phyloP scores from a whole-genome alignment of 2,329 filamentous ascomycete genomes.

The Ophiostoma pallidulum region DNA sequence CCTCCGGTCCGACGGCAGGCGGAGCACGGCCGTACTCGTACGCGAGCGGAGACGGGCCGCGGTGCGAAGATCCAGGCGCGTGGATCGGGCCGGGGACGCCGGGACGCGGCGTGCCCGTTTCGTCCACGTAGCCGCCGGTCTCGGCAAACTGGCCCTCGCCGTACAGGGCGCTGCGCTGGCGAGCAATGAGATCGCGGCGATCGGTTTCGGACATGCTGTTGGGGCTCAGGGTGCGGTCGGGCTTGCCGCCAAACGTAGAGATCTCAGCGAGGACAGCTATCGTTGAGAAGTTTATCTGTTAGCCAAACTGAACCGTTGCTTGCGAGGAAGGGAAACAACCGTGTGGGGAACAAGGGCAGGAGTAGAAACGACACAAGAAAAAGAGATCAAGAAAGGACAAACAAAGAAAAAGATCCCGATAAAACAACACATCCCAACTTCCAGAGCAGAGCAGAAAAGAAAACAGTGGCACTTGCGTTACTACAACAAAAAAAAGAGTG shows the following conservation, averaged over 20 bases:
- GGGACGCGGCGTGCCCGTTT: conserved; percentile 52
- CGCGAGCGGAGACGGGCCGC: conserved; percentile 70
- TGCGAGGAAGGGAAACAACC: too few relatives aligned
- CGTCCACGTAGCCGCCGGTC: conserved; percentile 57
- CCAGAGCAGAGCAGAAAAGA: conserved; percentile 4
- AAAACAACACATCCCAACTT: neutral
- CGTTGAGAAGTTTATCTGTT: too few relatives aligned
- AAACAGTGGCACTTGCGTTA: conserved; percentile 10
- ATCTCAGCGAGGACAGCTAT: conserved; percentile 43
- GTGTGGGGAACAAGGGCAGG: too few relatives aligned
- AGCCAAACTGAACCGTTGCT: too few relatives aligned
- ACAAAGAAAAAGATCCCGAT: neutral
- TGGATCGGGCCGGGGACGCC: conserved; percentile 54
- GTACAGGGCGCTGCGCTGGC: conserved; percentile 90
- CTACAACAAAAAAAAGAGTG: conserved; percentile 11
- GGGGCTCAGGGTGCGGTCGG: conserved; percentile 76
- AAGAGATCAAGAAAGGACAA: neutral
- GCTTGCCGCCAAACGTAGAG: conserved; percentile 50
- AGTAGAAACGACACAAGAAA: too few relatives aligned
- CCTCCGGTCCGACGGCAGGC: conserved; percentile 31
- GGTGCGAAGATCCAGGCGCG: conserved; percentile 53
- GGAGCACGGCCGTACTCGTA: conserved; percentile 52
- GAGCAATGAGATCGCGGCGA: conserved; percentile 88
- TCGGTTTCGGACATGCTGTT: conserved; percentile 87
- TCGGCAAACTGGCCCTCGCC: conserved; percentile 65